Percentiles rank a stretch among this genome's conserved stretches.
phyloP scores from a whole-genome alignment of 2,329 filamentous ascomycete genomes.

The Colletotrichum falcatum region DNA sequence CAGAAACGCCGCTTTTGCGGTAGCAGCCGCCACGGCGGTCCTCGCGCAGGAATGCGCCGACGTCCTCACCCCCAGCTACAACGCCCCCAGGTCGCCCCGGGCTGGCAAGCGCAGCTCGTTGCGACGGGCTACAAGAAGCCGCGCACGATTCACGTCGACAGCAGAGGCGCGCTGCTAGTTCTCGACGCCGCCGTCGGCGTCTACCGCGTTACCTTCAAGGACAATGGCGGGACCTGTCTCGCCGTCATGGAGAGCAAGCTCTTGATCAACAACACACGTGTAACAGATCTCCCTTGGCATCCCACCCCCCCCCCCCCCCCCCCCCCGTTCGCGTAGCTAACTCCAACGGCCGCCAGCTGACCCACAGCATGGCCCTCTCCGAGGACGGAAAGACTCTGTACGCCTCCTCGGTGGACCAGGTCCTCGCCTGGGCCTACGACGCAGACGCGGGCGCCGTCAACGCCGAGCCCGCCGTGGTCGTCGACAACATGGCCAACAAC shows the following conservation, averaged over 20 bases:
- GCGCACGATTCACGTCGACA: constrained; percentile 60
- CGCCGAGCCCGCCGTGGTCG: constrained; percentile 64
- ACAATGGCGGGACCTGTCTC: constrained; percentile 57
- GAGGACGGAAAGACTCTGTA: constrained; percentile 65
- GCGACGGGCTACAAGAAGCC: constrained; percentile 56
- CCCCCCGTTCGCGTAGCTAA: too few relatives aligned
- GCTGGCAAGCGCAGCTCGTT: constrained; percentile 59
- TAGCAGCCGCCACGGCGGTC: constrained; percentile 26
- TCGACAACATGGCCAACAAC: constrained; percentile 58
- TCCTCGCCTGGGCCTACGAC: constrained; percentile 76
- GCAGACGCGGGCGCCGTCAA: constrained; percentile 59
- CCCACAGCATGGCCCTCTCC: constrained; percentile 67
- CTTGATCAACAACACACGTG: constrained; percentile 50
- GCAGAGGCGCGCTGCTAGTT: constrained; percentile 58
- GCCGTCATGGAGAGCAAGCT: constrained; percentile 50
- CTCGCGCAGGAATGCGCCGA: constrained; percentile 49
- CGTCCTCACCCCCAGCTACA: constrained; percentile 51
- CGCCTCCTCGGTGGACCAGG: constrained; percentile 68
- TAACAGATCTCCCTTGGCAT: constrained; percentile 43
- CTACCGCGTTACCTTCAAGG: constrained; percentile 54
- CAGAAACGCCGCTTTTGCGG: constrained; percentile 14
- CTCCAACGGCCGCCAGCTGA: constrained; percentile 56
- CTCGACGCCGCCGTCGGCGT: constrained; percentile 58
- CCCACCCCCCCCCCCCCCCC: too few relatives aligned
- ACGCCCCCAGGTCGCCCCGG: constrained; percentile 52